Percentiles rank a stretch among this genome's conserved stretches.
phyloP scores from a whole-genome alignment of 1,284 basidiomycete species.

The Trametes sp. region DNA sequence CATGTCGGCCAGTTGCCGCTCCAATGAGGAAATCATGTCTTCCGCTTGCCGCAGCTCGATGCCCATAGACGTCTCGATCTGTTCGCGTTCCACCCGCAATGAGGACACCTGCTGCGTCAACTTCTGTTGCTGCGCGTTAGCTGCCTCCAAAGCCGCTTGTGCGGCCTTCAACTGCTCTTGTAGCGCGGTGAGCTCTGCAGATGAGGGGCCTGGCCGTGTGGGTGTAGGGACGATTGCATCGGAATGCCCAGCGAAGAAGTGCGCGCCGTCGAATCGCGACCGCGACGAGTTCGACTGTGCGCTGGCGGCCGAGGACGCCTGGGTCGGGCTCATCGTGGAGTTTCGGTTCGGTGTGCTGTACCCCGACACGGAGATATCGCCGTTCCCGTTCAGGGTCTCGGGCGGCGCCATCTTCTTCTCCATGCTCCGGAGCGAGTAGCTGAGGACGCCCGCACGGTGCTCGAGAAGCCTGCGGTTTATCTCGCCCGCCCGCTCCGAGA shows the following conservation, averaged over 20 bases:
- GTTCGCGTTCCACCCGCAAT: constrained; percentile 67
- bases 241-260: constrained; percentile 81
- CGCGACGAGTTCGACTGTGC: constrained; percentile 46
- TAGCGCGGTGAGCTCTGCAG: constrained; percentile 44
- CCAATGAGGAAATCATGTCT: constrained; percentile 65
- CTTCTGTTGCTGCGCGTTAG: constrained; percentile 67
- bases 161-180: constrained; percentile 63
- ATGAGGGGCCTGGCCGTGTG: constrained; percentile 43
- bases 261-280: constrained; percentile 77
- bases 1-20: constrained; percentile 66
- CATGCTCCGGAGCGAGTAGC: constrained; percentile 68
- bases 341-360: constrained; percentile 60
- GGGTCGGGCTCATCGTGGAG: constrained; percentile 59
- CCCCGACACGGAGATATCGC: constrained; percentile 51
- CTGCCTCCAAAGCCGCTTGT: constrained; percentile 60
- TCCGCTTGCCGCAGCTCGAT: constrained; percentile 71
- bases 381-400: constrained; percentile 34
- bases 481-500: constrained; percentile 68
- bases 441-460: constrained; percentile 81
- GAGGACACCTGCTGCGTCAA: constrained; percentile 66
- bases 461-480: constrained; percentile 70
- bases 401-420: constrained; percentile 62
- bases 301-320: constrained; percentile 55
- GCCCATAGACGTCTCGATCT: constrained; percentile 66
- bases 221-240: constrained; percentile 61